These are phyloP conservation scores for Tylopilus plumbeoviolaceoides DNA, from an alignment of 768 basidiomycete genomes.

Conservation along the genomic window DNA sequence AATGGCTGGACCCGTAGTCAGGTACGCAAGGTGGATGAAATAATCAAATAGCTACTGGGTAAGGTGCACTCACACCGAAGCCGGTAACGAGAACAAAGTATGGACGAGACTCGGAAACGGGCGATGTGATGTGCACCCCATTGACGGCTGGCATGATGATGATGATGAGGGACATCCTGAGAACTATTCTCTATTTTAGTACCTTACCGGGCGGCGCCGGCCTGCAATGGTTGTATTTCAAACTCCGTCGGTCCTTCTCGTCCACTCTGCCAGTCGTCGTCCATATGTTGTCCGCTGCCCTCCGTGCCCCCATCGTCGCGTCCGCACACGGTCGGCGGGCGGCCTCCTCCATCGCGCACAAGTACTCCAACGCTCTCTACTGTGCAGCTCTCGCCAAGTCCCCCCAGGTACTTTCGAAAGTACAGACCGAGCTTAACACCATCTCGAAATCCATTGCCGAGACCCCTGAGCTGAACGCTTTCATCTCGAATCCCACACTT, in stretches of 20 bases:
- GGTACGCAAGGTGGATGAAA: slow-evolving; percentile 19
- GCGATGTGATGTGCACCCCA: slow-evolving; percentile 9
- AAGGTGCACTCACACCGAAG: slow-evolving; percentile 46
- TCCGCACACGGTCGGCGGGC: slow-evolving; percentile 52
- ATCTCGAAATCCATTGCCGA: slow-evolving; percentile 68
- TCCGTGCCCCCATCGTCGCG: slow-evolving; percentile 45
- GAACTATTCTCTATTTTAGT: slow-evolving; percentile 2
- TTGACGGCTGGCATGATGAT: slow-evolving; percentile 32
- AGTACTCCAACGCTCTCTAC: slow-evolving; percentile 82
- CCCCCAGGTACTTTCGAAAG: slow-evolving; percentile 74
- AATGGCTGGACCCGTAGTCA: slow-evolving; percentile 45
- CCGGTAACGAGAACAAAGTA: slow-evolving; percentile 49
- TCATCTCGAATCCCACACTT: slow-evolving; percentile 90
- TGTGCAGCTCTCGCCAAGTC: slow-evolving; percentile 81
- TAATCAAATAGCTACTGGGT: slow-evolving; percentile 18
- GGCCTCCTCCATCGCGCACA: slow-evolving; percentile 72
- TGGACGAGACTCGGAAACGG: slow-evolving; percentile 29
- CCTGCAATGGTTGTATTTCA: background rate
- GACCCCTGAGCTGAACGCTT: slow-evolving; percentile 59
- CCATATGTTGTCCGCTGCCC: slow-evolving; percentile 51
- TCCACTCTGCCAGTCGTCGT: background rate
- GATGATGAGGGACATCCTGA: background rate
- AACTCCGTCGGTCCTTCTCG: background rate
- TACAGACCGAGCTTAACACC: slow-evolving; percentile 76
- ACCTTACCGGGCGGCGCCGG: slow-evolving; percentile 9